Conservation (phyloP, 176 grass and related monocot genomes). For the Juncus inflexus region DNA sequence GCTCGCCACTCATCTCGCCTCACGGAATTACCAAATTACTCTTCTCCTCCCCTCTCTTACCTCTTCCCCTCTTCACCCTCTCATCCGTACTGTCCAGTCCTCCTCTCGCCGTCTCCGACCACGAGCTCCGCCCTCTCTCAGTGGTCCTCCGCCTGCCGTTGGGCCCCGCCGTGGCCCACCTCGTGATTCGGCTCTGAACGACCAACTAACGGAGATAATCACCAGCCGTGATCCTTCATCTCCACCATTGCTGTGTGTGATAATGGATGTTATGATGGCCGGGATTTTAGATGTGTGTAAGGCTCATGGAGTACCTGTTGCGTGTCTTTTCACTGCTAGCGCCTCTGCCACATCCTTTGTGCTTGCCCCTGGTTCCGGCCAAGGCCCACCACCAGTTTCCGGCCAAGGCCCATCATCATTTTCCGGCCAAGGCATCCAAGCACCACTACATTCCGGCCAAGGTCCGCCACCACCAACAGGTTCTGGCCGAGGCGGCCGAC, state of each 20-base stretch:
- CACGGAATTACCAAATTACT: conserved; percentile 27
- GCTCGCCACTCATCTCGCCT: conserved; percentile 26
- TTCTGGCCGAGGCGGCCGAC: not conserved
- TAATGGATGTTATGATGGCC: conserved; percentile 34
- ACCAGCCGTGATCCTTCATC: not conserved
- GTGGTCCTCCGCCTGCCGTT: too few relatives aligned
- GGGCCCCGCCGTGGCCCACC: not conserved
- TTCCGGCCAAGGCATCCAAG: not conserved
- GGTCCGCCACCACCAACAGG: not conserved
- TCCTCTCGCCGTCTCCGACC: not conserved
- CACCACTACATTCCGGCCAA: not conserved
- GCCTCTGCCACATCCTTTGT: conserved; percentile 8
- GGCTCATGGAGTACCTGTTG: conserved; percentile 8
- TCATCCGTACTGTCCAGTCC: conserved; percentile 15
- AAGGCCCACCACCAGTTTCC: too few relatives aligned
- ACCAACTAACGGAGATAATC: conserved; percentile 15
- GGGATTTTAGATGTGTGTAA: conserved; percentile 19
- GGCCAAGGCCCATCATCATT: not conserved
- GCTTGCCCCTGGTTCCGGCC: not conserved
- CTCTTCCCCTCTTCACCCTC: conserved; percentile 16
- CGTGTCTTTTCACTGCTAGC: conserved; percentile 34
- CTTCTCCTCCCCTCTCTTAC: conserved; percentile 29
- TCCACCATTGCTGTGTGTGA: conserved; percentile 31
- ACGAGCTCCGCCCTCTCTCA: too few relatives aligned
- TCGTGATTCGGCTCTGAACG: not conserved